Evolutionary conservation across 495 filamentous ascomycete genomes (phyloP), one percentile per base, ranked within the genome.

Genomic region (Aspergillus mulundensis): DNA sequence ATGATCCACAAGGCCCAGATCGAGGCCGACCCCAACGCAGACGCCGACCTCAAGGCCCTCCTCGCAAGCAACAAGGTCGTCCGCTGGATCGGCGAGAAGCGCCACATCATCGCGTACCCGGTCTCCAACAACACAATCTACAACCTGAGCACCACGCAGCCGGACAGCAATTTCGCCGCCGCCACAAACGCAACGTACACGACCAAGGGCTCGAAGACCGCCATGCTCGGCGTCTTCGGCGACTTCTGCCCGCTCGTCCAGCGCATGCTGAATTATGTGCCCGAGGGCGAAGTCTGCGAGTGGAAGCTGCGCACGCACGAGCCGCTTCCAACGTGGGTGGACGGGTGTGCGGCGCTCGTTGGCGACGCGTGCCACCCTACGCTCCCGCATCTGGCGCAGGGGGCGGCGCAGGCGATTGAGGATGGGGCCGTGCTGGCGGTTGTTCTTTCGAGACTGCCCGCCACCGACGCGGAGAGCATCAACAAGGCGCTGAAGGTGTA

Each of bases 381-480:
- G 24, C 79, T 91, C 24, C 88, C 88, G 24, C 87, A 91, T 68
- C 71, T 89, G 14, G 82, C 80, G 28, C 89, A 92, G 75, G 88
- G 88, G n/a, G 88, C 87, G 24, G 89, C 88, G n/a, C 87, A 90
- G 76, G 88, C 87, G 24, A 87, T 92, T 51, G 89, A 94, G 72
- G 87, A 92, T 64, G 86, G 82, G 15, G 87, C 83, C 20, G 87
- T 89, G 20, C 67, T 92, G 8, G 85, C 81, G n/a, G 81, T 84
- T 32, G 81, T 82, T 30, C 80, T 93, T 8, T 70, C 77, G 43
- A 65, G 70, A 42, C 70, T 87, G 5, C 81, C 84, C 2, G 74
- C 77, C 50, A 68, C 74, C 5, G 72, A 71, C 5, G 73, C 83
- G 0, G 77, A 78, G 34, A 74, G 78, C 6, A 77, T 94, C 47